Evolutionary conservation across 2,329 filamentous ascomycete species (phyloP).

Genomic region (Emmonsiellopsis sp.): DNA sequence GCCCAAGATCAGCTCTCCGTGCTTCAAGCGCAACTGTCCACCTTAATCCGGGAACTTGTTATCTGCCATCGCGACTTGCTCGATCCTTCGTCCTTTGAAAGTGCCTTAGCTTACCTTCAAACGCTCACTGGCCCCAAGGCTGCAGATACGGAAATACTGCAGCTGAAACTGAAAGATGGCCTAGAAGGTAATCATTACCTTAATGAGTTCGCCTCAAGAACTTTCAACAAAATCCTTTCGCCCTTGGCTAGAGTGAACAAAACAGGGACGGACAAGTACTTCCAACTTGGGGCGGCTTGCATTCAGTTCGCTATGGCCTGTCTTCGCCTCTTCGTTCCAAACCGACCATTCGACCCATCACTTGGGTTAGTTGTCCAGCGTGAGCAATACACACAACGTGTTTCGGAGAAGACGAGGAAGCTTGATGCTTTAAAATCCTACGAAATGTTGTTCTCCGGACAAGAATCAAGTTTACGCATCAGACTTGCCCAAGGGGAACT

Average conservation of each 20-base stretch:
- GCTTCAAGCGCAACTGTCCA: slow-evolving; percentile 41
- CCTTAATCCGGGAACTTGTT: slow-evolving; percentile 25
- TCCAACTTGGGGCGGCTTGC: slow-evolving; percentile 55
- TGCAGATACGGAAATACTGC: slow-evolving; percentile 9
- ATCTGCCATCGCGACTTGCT: slow-evolving; percentile 27
- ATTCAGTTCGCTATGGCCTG: slow-evolving; percentile 65
- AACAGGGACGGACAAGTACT: slow-evolving; percentile 17
- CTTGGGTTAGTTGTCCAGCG: slow-evolving; percentile 55
- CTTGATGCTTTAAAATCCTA: slow-evolving; percentile 56
- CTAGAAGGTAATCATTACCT: slow-evolving; percentile 28
- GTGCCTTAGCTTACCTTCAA: slow-evolving; percentile 17
- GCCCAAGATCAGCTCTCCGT: slow-evolving; percentile 42
- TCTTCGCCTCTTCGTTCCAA: slow-evolving; percentile 73
- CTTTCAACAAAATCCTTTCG: slow-evolving; percentile 20
- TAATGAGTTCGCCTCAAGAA: slow-evolving; percentile 20
- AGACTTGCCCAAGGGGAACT: slow-evolving; percentile 56
- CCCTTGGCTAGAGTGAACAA: slow-evolving; percentile 15
- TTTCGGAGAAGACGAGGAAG: slow-evolving; percentile 46
- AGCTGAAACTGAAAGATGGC: slow-evolving; percentile 15
- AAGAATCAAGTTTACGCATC: slow-evolving; percentile 58
- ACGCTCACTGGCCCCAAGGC: neutral
- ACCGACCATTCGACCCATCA: slow-evolving; percentile 76
- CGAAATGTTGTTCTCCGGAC: slow-evolving; percentile 59
- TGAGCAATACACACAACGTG: slow-evolving; percentile 48
- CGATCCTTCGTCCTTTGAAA: slow-evolving; percentile 19